Conservation (phyloP, 2,329 filamentous ascomycete species). For the Exophiala oligosperma region DNA sequence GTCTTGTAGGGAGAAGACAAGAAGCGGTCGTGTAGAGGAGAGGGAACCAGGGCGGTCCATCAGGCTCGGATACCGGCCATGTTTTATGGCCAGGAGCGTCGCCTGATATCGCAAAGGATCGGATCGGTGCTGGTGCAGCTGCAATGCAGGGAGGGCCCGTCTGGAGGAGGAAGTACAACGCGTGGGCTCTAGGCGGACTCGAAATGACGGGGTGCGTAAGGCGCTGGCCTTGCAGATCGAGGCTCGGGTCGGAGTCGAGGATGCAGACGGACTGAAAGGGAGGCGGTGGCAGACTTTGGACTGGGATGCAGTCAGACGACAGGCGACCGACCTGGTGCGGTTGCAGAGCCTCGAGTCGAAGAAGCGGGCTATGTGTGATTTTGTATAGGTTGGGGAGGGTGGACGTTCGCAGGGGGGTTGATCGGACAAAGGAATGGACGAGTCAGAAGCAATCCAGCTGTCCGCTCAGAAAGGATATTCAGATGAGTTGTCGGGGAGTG, state of each 20-base stretch:
- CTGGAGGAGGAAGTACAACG: slow-evolving; percentile 16
- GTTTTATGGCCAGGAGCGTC: slow-evolving; percentile 4
- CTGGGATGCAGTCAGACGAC: slow-evolving; percentile 10
- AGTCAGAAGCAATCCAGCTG: slow-evolving; percentile 22
- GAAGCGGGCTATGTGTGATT: not conserved
- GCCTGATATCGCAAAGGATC: slow-evolving; percentile 17
- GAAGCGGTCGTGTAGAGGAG: slow-evolving; percentile 3
- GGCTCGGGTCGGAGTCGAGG: not conserved
- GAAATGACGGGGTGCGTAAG: slow-evolving; percentile 8
- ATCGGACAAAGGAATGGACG: slow-evolving; percentile 27
- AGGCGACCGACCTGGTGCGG: slow-evolving; percentile 10
- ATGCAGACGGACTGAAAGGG: slow-evolving; percentile 11
- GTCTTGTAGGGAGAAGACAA: slow-evolving; percentile 5
- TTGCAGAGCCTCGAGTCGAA: not conserved
- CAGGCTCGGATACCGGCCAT: slow-evolving; percentile 14
- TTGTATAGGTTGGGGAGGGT: not conserved
- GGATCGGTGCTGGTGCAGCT: slow-evolving; percentile 20
- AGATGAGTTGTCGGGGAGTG: not conserved
- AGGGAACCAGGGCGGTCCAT: slow-evolving; percentile 4
- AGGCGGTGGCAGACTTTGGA: not conserved
- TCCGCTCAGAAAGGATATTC: slow-evolving; percentile 14
- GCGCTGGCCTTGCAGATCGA: slow-evolving; percentile 16
- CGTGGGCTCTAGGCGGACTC: slow-evolving; percentile 10
- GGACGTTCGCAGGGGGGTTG: slow-evolving; percentile 9
- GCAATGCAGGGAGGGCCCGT: slow-evolving; percentile 10